These are phyloP conservation scores for Xylaria sp. DNA, from an alignment of 2,329 filamentous ascomycete genomes.

Conservation along the genomic window DNA sequence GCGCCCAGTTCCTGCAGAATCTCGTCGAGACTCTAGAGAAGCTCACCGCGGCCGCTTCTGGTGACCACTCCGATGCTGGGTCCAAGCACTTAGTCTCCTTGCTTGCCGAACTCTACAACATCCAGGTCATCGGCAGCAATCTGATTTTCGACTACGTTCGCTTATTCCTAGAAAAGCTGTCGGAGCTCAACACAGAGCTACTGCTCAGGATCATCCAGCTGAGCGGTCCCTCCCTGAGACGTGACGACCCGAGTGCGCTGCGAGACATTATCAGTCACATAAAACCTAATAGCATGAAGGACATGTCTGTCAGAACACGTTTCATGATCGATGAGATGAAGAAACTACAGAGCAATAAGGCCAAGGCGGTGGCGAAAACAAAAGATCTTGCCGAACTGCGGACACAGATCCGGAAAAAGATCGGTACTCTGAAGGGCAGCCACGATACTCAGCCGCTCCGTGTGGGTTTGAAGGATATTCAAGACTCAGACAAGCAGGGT, in stretches of 20 bases:
- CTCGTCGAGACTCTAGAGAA: constrained; percentile 70
- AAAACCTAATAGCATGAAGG: constrained; percentile 64
- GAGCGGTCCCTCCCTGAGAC: constrained; percentile 74
- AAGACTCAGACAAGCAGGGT: constrained; percentile 75
- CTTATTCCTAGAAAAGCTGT: constrained; percentile 66
- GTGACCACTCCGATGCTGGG: constrained; percentile 31
- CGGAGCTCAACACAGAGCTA: constrained; percentile 82
- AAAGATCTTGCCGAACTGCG: constrained; percentile 76
- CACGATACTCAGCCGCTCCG: constrained; percentile 65
- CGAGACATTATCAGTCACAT: constrained; percentile 84
- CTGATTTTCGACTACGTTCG: constrained; percentile 90
- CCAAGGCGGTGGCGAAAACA: constrained; percentile 68
- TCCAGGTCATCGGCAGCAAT: constrained; percentile 76
- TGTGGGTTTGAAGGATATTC: constrained; percentile 75
- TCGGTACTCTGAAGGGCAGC: constrained; percentile 66
- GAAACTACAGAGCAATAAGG: constrained; percentile 87
- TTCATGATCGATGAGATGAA: constrained; percentile 98
- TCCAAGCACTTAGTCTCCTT: constrained; percentile 65
- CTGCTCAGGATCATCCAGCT: constrained; percentile 78
- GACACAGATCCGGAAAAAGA: constrained; percentile 79
- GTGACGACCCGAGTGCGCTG: constrained; percentile 80
- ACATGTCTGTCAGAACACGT: constrained; percentile 79
- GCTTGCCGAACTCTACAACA: constrained; percentile 83
- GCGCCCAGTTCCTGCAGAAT: constrained; percentile 75
- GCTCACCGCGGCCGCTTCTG: constrained; percentile 47